A percentile compares a stretch with the other conserved stretches of the same genome.
These are phyloP conservation scores for Trametes cubensis DNA, from an alignment of 768 basidiomycete species.

Conservation along the genomic window DNA sequence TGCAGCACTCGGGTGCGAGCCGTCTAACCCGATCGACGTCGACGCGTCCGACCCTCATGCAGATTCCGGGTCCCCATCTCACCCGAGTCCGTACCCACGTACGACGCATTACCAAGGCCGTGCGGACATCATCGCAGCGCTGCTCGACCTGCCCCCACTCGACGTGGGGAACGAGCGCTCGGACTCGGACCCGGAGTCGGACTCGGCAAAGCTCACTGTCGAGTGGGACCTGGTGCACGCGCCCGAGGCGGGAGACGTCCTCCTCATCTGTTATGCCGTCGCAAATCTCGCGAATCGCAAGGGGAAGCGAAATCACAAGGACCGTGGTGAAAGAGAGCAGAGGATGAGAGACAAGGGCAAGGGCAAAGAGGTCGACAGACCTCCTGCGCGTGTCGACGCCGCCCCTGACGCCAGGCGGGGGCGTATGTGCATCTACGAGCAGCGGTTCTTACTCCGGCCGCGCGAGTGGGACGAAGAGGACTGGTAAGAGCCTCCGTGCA, in stretches of 20 bases:
- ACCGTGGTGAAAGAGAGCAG: too few species aligned
- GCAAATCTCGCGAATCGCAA: background rate
- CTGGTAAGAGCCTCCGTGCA: constrained; percentile 12
- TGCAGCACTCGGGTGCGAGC: background rate
- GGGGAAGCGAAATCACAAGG: constrained; percentile 1
- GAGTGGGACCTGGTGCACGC: constrained; percentile 25
- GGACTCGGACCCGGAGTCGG: background rate
- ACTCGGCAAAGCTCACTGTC: background rate
- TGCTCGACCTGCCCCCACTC: constrained; percentile 25
- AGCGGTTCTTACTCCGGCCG: constrained; percentile 28
- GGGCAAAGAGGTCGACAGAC: background rate
- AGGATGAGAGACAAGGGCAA: background rate
- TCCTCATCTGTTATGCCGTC: constrained; percentile 25
- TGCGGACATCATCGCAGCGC: constrained; percentile 21
- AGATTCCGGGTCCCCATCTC: too few species aligned
- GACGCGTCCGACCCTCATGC: too few species aligned
- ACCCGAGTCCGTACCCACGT: background rate
- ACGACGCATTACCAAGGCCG: constrained; percentile 17
- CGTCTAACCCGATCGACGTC: background rate
- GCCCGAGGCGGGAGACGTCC: constrained; percentile 15
- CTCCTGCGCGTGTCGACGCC: background rate
- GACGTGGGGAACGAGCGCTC: background rate
- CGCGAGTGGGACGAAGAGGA: constrained; percentile 28
- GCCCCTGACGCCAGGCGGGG: background rate
- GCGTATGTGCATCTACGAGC: constrained; percentile 19